Evolutionary conservation across 2,329 filamentous ascomycete genomes (phyloP).

Genomic region (Phaeosphaeria sp.): DNA sequence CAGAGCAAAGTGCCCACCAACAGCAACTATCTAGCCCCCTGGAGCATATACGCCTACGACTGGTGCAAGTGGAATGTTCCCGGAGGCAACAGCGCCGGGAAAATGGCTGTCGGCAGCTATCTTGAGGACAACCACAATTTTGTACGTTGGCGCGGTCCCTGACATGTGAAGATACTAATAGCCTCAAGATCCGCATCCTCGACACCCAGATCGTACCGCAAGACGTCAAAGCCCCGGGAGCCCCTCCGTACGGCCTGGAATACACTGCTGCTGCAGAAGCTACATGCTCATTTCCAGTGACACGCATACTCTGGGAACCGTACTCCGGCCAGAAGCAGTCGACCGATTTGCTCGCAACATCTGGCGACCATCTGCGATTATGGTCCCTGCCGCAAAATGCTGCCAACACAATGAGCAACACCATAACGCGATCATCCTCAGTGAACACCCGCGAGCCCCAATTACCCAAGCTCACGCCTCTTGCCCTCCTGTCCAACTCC

Average conservation of each 20-base stretch:
- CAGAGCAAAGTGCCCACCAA: conserved; percentile 71
- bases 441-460: conserved; percentile 65
- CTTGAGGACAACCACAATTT: conserved; percentile 98
- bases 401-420: conserved; percentile 68
- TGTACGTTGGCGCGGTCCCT: conserved; percentile 59
- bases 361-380: conserved; percentile 88
- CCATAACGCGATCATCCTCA: conserved; percentile 70
- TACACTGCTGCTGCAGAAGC: conserved; percentile 95
- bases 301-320: conserved; percentile 92
- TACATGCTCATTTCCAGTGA: conserved; percentile 97
- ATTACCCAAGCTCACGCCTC: conserved; percentile 84
- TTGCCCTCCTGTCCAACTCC: conserved; percentile 93
- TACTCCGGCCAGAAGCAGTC: conserved; percentile 94
- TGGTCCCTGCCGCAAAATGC: conserved; percentile 79
- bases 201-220: conserved; percentile 81
- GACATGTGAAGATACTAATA: conserved; percentile 13
- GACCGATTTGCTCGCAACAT: conserved; percentile 92
- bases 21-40: conserved; percentile 92
- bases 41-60: conserved; percentile 95
- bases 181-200: conserved; percentile 86
- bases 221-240: conserved; percentile 70
- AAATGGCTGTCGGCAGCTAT: conserved; percentile 94
- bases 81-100: conserved; percentile 74
- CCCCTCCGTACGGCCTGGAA: conserved; percentile 78
- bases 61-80: conserved; percentile 98